phyloP scores from a whole-genome alignment of 441 rosid species.

The Erysimum pusillum region DNA sequence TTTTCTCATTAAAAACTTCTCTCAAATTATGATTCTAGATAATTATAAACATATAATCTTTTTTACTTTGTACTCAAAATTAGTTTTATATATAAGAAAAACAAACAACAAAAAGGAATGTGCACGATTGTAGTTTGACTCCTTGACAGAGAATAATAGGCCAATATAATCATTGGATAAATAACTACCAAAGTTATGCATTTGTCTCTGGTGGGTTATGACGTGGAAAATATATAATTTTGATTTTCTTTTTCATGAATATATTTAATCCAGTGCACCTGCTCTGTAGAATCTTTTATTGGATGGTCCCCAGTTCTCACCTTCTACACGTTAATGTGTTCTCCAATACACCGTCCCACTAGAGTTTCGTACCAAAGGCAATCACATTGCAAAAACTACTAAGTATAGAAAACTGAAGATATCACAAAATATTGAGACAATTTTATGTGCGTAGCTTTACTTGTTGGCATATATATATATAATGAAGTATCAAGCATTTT shows the following conservation, averaged over 20 bases:
- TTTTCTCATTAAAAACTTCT: not conserved
- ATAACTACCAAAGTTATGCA: slow-evolving; percentile 4
- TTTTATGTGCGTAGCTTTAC: slow-evolving; percentile 8
- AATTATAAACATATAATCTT: slow-evolving; percentile 9
- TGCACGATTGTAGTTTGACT: slow-evolving; percentile 14
- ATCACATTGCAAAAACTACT: not conserved
- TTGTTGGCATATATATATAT: slow-evolving; percentile 5
- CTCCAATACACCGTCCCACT: slow-evolving; percentile 43
- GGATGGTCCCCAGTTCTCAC: slow-evolving; percentile 40
- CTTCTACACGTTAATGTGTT: slow-evolving; percentile 34
- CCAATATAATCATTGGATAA: slow-evolving; percentile 14
- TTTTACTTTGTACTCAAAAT: not conserved
- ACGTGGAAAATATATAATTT: slow-evolving; percentile 30
- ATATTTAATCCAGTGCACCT: slow-evolving; percentile 28
- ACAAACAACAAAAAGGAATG: not conserved
- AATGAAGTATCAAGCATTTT: not conserved
- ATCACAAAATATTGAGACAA: not conserved
- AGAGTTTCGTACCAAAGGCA: slow-evolving; percentile 16
- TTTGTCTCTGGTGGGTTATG: slow-evolving; percentile 31
- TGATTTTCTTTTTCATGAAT: not conserved
- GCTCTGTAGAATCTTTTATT: slow-evolving; percentile 33
- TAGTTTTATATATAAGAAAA: not conserved
- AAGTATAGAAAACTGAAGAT: slow-evolving; percentile 14
- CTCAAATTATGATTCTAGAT: slow-evolving; percentile 17
- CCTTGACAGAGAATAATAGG: slow-evolving; percentile 15